Base-by-base conservation (phyloP, 2,329 filamentous ascomycete genomes). In the Rosellinia necatrix region DNA sequence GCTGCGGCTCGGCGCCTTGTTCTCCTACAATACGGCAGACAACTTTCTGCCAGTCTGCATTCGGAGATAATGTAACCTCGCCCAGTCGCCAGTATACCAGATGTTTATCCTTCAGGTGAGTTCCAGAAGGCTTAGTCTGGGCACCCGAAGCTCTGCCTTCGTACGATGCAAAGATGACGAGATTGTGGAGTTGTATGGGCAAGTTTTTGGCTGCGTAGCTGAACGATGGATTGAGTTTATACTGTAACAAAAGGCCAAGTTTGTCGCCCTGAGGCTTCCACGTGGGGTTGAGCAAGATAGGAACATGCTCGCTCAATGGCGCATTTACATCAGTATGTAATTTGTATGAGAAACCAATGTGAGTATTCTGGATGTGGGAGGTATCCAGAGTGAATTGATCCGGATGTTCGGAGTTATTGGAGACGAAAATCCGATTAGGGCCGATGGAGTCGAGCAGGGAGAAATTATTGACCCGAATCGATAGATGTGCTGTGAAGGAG, bases 291-390 rank as follows among this genome's bases (percentile, higher is more conserved):
- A 96, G 76, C 13, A 89, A 76, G 10, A 97, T 76, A 0, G 92
- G 92, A 9, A 88, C 87, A 65, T 90, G 86, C 3, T 76, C 69
- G 5, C 73, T 74, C 4, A 81, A 72, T 2, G 72, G 61, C 1
- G 73, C 60, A 4, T 73, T 64, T 15, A 83, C 79, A 27, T 92
- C 86, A 25, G 90, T 74, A 64, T 94, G 90, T 9, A 97, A 79
- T 67, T 92, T 90, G 73, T 97, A 99, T 57, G 94, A 96, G 77
- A 99, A 97, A 6, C 89, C 93, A 6, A 93, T 86, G 0, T 88
- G 83, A 1, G 90, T 87, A 66, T 87, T 85, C 64, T 86, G 80
- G 59, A 97, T 82, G 69, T 87, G 85, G 12, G 85, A 80, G 6
- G 94, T 75, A 59, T 92, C 84, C 27, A 99, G 77, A 0, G 78